Evolutionary conservation across 2,329 filamentous ascomycete species (phyloP).

Genomic region (Fusarium goolgardi): DNA sequence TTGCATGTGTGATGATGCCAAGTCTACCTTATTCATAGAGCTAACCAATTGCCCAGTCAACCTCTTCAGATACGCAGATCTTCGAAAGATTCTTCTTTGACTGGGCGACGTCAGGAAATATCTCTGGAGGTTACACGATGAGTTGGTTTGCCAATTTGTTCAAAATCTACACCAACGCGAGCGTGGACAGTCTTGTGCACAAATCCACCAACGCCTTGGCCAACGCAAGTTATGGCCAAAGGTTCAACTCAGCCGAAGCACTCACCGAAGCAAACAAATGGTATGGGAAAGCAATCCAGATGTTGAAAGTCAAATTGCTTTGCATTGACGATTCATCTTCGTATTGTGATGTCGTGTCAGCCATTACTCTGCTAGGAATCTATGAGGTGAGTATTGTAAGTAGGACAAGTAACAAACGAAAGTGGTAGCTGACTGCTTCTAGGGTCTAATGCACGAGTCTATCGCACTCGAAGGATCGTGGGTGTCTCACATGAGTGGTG

Average conservation of each 20-base stretch:
- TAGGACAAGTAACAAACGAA: neutral
- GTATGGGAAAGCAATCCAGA: neutral
- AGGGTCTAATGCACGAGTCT: neutral
- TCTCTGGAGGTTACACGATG: neutral
- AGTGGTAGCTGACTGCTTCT: rapidly evolving
- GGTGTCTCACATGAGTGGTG: neutral
- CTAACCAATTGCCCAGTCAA: neutral
- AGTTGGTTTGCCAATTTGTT: neutral
- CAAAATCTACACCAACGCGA: neutral
- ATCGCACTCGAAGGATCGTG: neutral
- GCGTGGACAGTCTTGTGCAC: neutral
- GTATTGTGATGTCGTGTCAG: neutral
- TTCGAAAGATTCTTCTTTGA: neutral
- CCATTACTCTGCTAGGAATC: neutral
- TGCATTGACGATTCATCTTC: neutral
- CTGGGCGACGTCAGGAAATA: neutral
- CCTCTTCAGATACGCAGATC: neutral
- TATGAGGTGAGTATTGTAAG: neutral
- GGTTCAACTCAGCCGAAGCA: neutral
- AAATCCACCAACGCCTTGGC: neutral
- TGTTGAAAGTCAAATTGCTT: neutral
- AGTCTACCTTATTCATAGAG: rapidly evolving
- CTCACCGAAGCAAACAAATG: neutral
- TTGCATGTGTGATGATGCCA: neutral
- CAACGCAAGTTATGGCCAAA: neutral